Evolutionary conservation across 129 eudicot genomes (phyloP), one percentile per base, ranked within the genome.

Genomic region (Flaveria trinervia): DNA sequence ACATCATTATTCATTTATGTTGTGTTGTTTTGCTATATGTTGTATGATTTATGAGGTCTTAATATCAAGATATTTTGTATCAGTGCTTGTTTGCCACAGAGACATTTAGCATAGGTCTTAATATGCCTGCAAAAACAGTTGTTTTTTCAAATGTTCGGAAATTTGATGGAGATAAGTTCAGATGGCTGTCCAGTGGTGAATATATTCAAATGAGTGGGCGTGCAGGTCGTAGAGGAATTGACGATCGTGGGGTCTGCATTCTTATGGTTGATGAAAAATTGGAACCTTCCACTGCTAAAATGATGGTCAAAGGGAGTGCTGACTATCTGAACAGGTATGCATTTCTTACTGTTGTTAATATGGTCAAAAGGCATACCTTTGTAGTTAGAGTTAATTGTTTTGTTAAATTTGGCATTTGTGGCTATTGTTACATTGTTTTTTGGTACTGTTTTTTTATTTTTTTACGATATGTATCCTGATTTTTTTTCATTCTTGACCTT

Each of bases 161-260:
- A 70, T 95, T 95, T 92, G 99, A 95, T 82, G 99, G 99, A 41
- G 96, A 92, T 72, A 95, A 92, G 74, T 95, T 95, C 83, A 95
- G 99, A 83, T 95, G 99, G 99, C 8, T 95, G 79, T 89, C 99
- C 26, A 86, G 99, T 79, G 99, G 99, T 60, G 99, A 95, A 79
- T 95, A 95, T 71, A 95, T 95, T 69, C 99, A 95, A 78, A 95
- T 95, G 99, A 95, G 99, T 89, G 99, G 99, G 6, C 97, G 99
- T 64, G 99, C 97, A 65, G 99, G 99, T 71, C 92, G 99, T 70
- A 80, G 99, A 83, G 99, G 99, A 67, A 95, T 95, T 74, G 99
- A 95, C 85, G 99, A 92, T 5, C 97, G 99, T 80, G 99, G 99
- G 17, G 86, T 95, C n/a, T 95, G 99, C 76, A 95, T 95, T 73